A percentile compares a stretch with the other conserved stretches of the same genome.
Conservation (phyloP, 352 stramenopile genomes). For the Pythium rhizo-oryzae region DNA sequence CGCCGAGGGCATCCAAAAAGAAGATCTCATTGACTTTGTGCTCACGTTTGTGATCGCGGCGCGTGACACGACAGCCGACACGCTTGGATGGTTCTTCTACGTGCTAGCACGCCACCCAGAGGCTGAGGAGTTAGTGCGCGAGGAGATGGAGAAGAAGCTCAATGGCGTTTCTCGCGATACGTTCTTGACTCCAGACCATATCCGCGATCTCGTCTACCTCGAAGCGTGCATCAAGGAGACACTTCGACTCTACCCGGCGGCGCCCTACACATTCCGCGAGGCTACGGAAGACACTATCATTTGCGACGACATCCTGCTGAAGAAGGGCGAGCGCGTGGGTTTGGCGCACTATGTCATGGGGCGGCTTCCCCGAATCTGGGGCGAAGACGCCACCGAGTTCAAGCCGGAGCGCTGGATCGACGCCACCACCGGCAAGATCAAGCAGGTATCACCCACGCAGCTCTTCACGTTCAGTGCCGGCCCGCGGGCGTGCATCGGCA, state of each 20-base stretch:
- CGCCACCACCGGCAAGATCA: slow-evolving; percentile 6
- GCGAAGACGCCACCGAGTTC: slow-evolving; percentile 16
- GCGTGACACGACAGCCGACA: slow-evolving; percentile 74
- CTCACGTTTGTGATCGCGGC: slow-evolving; percentile 72
- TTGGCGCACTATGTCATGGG: slow-evolving; percentile 41
- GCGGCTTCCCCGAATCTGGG: slow-evolving; percentile 26
- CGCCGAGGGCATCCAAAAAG: slow-evolving; percentile 35
- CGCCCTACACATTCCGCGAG: slow-evolving; percentile 59
- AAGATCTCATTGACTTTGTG: slow-evolving; percentile 69
- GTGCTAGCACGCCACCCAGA: slow-evolving; percentile 64
- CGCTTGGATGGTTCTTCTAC: slow-evolving; percentile 75
- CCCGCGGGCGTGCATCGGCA: slow-evolving; percentile 49
- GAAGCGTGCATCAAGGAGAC: slow-evolving; percentile 69
- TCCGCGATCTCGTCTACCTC: slow-evolving; percentile 30
- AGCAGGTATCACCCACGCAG: slow-evolving; percentile 24
- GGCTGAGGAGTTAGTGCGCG: slow-evolving; percentile 36
- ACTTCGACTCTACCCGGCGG: slow-evolving; percentile 59
- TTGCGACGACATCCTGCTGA: slow-evolving; percentile 31
- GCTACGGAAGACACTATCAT: slow-evolving; percentile 56
- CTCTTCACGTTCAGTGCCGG: slow-evolving; percentile 50
- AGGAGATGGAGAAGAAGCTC: slow-evolving; percentile 42
- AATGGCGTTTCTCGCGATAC: not conserved
- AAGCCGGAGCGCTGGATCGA: slow-evolving; percentile 51
- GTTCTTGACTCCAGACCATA: slow-evolving; percentile 19
- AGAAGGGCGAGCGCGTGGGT: slow-evolving; percentile 25